phyloP scores from a whole-genome alignment of 495 filamentous ascomycete species.

The Tuber umbilicatum region DNA sequence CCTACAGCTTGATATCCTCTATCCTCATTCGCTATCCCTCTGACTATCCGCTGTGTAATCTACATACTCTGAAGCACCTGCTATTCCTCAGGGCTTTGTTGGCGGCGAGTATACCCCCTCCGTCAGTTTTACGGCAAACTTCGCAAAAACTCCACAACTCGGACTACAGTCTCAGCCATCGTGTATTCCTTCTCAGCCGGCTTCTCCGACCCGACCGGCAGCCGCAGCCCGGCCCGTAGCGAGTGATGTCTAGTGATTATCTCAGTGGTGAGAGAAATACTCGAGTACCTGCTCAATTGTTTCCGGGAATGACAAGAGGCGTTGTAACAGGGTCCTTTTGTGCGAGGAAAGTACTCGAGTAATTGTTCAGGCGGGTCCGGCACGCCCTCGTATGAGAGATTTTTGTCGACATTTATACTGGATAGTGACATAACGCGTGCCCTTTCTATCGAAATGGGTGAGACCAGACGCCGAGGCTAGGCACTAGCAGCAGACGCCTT shows the following conservation, averaged over 20 bases:
- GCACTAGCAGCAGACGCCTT: not conserved
- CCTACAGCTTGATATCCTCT: not conserved
- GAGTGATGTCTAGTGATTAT: not conserved
- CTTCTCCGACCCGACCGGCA: not conserved
- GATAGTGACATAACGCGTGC: not conserved
- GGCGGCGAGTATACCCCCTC: not conserved
- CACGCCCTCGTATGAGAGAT: not conserved
- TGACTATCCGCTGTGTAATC: not conserved
- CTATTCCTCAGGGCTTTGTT: not conserved
- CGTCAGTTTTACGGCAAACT: not conserved
- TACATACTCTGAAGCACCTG: not conserved
- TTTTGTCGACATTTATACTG: not conserved
- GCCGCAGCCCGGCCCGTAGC: not conserved
- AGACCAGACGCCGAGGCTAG: not conserved
- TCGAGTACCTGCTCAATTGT: not conserved
- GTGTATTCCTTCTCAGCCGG: not conserved
- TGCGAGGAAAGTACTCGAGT: not conserved
- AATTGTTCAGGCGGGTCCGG: not conserved
- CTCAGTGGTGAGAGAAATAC: not conserved
- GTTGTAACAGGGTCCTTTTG: not conserved
- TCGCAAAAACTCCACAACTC: not conserved
- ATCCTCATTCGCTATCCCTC: not conserved
- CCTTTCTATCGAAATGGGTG: not conserved
- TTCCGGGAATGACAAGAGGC: not conserved
- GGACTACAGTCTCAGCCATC: not conserved